These are phyloP conservation scores for Rhodotorula sp. DNA, from an alignment of 1,284 basidiomycete genomes.

Conservation along the genomic window DNA sequence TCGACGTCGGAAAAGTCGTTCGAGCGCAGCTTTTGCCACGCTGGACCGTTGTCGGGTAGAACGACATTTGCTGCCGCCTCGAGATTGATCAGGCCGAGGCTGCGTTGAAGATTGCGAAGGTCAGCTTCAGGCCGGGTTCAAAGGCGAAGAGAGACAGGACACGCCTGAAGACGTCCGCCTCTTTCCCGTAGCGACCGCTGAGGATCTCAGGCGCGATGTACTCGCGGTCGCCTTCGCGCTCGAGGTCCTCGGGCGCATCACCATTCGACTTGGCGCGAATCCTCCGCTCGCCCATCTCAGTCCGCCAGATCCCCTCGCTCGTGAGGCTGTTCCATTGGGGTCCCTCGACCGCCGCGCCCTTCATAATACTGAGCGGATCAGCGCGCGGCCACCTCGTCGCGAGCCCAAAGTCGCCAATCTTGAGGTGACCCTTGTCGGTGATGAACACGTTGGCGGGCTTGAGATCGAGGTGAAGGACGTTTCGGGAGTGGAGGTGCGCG, in stretches of 20 bases:
- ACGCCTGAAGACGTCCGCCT: slow-evolving; percentile 93
- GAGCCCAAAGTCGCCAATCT: slow-evolving; percentile 99
- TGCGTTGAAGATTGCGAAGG: slow-evolving; percentile 45
- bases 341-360: slow-evolving; percentile 36
- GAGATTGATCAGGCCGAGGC: slow-evolving; percentile 90
- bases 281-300: slow-evolving; percentile 40
- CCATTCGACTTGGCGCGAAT: slow-evolving; percentile 47
- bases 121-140: not conserved
- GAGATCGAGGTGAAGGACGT: slow-evolving; percentile 92
- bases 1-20: slow-evolving; percentile 92
- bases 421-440: slow-evolving; percentile 82
- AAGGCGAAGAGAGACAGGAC: not conserved
- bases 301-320: slow-evolving; percentile 31
- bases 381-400: slow-evolving; percentile 53
- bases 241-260: slow-evolving; percentile 61
- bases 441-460: slow-evolving; percentile 98
- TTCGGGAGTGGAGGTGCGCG: slow-evolving; percentile 80
- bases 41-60: slow-evolving; percentile 88
- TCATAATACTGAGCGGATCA: slow-evolving; percentile 36
- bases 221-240: slow-evolving; percentile 93
- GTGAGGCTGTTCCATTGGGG: slow-evolving; percentile 35
- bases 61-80: slow-evolving; percentile 95
- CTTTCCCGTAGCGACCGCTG: slow-evolving; percentile 83
- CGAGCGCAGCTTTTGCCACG: slow-evolving; percentile 88
- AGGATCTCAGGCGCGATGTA: slow-evolving; percentile 99